A percentile compares a stretch with the other conserved stretches of the same genome.
These are phyloP conservation scores for Leptosphaerulina australis DNA, from an alignment of 2,329 filamentous ascomycete genomes.

Conservation along the genomic window DNA sequence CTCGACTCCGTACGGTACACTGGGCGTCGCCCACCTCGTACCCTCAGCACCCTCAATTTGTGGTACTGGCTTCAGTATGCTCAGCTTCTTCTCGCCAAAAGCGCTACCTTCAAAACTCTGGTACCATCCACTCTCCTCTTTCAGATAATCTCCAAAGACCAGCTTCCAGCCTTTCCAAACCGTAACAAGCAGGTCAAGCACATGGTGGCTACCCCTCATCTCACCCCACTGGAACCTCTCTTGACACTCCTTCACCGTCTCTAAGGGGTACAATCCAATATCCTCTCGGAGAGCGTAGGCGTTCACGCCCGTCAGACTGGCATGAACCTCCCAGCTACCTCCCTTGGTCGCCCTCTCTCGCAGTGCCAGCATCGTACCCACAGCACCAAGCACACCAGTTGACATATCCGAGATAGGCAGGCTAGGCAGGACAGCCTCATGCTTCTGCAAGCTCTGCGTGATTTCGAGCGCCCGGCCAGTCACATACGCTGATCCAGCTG, in stretches of 20 bases:
- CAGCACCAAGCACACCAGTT: constrained; percentile 34
- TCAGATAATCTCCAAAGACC: constrained; percentile 25
- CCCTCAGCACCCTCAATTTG: constrained; percentile 21
- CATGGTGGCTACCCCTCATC: constrained; percentile 38
- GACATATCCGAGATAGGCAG: constrained; percentile 41
- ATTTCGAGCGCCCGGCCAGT: constrained; percentile 43
- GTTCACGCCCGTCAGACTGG: constrained; percentile 40
- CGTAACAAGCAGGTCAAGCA: constrained; percentile 37
- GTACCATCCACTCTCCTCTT: constrained; percentile 30
- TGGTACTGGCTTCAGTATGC: constrained; percentile 34
- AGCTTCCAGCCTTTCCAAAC: constrained; percentile 37
- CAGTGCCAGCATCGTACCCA: constrained; percentile 35
- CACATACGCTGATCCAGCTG: constrained; percentile 48
- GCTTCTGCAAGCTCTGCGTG: constrained; percentile 31
- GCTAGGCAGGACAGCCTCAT: constrained; percentile 32
- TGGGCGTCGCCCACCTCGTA: constrained; percentile 16
- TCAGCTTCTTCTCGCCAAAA: constrained; percentile 31
- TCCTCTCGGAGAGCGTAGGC: constrained; percentile 40
- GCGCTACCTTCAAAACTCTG: constrained; percentile 28
- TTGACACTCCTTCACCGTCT: constrained; percentile 33
- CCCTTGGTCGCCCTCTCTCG: constrained; percentile 29
- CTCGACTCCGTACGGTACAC: constrained; percentile 24
- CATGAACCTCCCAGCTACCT: constrained; percentile 25
- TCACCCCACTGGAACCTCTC: constrained; percentile 33
- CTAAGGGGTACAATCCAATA: constrained; percentile 42